These are phyloP conservation scores for Alternaria sp. DNA, from an alignment of 2,329 filamentous ascomycete species.

Conservation along the genomic window DNA sequence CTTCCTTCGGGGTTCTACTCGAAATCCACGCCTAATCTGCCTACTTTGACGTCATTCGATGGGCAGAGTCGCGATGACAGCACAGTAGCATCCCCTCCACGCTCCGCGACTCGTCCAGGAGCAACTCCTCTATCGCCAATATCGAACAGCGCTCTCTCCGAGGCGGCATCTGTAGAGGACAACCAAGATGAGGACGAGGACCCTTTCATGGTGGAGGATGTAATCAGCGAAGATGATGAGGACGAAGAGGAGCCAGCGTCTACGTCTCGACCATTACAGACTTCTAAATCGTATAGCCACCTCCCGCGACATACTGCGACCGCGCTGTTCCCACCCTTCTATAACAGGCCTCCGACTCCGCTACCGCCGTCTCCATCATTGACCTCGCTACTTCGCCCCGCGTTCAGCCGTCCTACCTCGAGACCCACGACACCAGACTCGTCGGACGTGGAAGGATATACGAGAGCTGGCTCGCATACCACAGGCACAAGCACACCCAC, in stretches of 20 bases:
- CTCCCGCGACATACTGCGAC: conserved; percentile 45
- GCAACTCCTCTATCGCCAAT: conserved; percentile 27
- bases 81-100: conserved; percentile 8
- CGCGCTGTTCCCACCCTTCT: conserved; percentile 80
- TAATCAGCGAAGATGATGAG: conserved; percentile 25
- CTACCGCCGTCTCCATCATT: conserved; percentile 90
- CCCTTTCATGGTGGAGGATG: conserved; percentile 23
- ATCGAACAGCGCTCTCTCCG: conserved; percentile 40
- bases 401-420: conserved; percentile 65
- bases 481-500: conserved; percentile 48
- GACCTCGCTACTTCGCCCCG: conserved; percentile 83
- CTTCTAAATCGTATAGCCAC: conserved; percentile 55
- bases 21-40: conserved; percentile 56
- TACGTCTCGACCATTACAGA: conserved; percentile 47
- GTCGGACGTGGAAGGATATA: conserved; percentile 75
- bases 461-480: conserved; percentile 6
- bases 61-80: conserved; percentile 8
- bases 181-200: conserved; percentile 23
- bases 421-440: conserved; percentile 93
- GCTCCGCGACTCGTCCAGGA: conserved; percentile 9
- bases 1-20: conserved; percentile 52
- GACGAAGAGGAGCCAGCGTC: conserved; percentile 16
- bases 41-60: conserved; percentile 48
- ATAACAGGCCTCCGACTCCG: conserved; percentile 94
- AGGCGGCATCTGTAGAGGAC: conserved; percentile 40